Evolutionary conservation across 805 yeast species (phyloP).

Genomic region (Candida nonsorbophila): DNA sequence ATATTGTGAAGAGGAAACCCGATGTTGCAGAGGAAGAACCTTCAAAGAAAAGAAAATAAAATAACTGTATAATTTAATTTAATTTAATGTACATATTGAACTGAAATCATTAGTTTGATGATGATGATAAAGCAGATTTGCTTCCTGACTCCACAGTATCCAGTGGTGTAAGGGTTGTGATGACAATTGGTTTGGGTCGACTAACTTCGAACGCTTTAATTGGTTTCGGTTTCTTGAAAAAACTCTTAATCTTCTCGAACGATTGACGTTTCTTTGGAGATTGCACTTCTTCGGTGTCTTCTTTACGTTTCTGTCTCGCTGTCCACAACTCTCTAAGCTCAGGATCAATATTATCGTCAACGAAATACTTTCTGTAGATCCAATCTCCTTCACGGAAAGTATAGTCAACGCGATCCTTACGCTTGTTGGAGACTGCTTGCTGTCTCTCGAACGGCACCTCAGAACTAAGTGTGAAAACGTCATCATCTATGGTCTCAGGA

Average conservation of each 20-base stretch:
- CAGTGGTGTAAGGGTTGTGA: too few species aligned
- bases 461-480: too few species aligned
- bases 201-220: slow-evolving; percentile 26
- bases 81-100: slow-evolving; percentile 2
- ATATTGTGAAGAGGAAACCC: slow-evolving; percentile 47
- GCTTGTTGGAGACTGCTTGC: slow-evolving; percentile 10
- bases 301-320: slow-evolving; percentile 26
- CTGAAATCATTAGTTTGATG: neutral
- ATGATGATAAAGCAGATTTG: neutral
- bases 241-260: neutral
- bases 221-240: slow-evolving; percentile 1
- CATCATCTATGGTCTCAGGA: too few species aligned
- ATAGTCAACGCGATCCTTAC: slow-evolving; percentile 39
- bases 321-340: slow-evolving; percentile 51
- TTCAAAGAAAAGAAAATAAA: slow-evolving; percentile 1
- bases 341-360: slow-evolving; percentile 41
- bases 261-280: neutral
- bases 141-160: slow-evolving; percentile 16
- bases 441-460: slow-evolving; percentile 14
- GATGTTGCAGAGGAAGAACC: slow-evolving; percentile 2
- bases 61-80: neutral
- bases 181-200: slow-evolving; percentile 29
- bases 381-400: slow-evolving; percentile 58
- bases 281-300: slow-evolving; percentile 1
- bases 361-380: slow-evolving; percentile 38